phyloP scores from a whole-genome alignment of 345 rosid genomes.

The Linum trigynum region DNA sequence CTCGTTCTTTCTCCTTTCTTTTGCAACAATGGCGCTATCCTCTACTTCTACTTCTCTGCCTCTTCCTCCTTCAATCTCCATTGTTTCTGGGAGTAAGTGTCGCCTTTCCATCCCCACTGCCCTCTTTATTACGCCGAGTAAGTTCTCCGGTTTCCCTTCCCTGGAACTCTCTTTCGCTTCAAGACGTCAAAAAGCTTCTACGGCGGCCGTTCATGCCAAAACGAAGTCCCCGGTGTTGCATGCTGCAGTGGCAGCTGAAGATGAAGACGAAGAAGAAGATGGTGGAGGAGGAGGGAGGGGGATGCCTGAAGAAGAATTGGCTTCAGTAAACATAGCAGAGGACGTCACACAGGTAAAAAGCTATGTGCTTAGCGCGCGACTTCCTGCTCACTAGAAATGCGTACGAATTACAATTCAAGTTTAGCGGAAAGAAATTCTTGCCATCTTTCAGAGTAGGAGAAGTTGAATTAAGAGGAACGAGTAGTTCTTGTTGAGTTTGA shows the following conservation, averaged over 20 bases:
- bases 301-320: conserved; percentile 15
- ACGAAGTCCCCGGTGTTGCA: conserved; percentile 13
- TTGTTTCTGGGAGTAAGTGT: conserved; percentile 11
- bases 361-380: conserved; percentile 9
- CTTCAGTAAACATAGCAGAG: conserved; percentile 58
- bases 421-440: not conserved
- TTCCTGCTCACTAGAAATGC: not conserved
- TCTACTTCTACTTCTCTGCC: conserved; percentile 26
- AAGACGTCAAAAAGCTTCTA: conserved; percentile 10
- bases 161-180: conserved; percentile 9
- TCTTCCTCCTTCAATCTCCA: conserved; percentile 26
- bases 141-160: conserved; percentile 12
- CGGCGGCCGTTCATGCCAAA: conserved; percentile 21
- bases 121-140: not conserved
- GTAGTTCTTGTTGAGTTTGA: not conserved
- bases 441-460: not conserved
- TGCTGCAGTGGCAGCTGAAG: conserved; percentile 8
- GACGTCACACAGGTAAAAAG: conserved; percentile 52
- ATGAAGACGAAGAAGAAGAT: conserved; percentile 14
- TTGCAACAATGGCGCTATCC: conserved; percentile 31
- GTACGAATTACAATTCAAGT: not conserved
- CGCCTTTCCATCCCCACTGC: conserved; percentile 7
- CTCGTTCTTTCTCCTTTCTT: not conserved
- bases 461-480: not conserved
- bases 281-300: not conserved